Percentiles rank a stretch among this genome's conserved stretches.
Conservation (phyloP, 345 rosid genomes). For the Moricandia moricandioides region DNA sequence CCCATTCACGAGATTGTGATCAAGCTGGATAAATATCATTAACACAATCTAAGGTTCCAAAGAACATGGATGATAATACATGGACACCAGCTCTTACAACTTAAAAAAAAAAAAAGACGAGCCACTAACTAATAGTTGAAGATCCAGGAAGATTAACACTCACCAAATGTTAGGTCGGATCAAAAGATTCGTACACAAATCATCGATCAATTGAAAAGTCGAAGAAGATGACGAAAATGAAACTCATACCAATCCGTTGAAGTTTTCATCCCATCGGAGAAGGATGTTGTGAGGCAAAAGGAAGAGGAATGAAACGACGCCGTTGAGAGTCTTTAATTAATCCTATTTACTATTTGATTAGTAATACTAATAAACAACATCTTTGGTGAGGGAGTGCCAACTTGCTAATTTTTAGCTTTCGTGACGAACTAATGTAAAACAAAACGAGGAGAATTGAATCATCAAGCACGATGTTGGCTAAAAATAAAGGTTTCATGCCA, state of each 20-base stretch:
- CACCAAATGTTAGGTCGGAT: conserved; percentile 5
- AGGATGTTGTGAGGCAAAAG: neutral
- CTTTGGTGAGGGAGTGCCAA: too few species aligned
- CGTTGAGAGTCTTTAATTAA: neutral
- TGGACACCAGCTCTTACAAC: too few species aligned
- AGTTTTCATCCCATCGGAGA: conserved; percentile 17
- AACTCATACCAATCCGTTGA: conserved; percentile 21
- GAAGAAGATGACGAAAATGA: neutral
- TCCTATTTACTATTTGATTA: neutral
- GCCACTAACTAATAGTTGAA: too few species aligned
- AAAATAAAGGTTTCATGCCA: too few species aligned
- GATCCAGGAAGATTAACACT: too few species aligned
- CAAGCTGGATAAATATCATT: conserved; percentile 19
- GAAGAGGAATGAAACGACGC: conserved; percentile 1
- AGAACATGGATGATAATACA: too few species aligned
- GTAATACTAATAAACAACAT: neutral
- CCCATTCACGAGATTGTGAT: conserved; percentile 30
- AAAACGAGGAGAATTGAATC: too few species aligned
- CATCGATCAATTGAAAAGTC: neutral
- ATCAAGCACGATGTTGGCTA: neutral
- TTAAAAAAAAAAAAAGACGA: too few species aligned
- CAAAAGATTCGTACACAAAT: conserved; percentile 1
- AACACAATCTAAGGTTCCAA: too few species aligned
- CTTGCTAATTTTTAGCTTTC: too few species aligned
- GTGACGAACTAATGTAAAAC: too few species aligned